Evolutionary conservation across 2,329 filamentous ascomycete species (phyloP).

Genomic region (Ophiocordyceps camponoti-rufipedis): DNA sequence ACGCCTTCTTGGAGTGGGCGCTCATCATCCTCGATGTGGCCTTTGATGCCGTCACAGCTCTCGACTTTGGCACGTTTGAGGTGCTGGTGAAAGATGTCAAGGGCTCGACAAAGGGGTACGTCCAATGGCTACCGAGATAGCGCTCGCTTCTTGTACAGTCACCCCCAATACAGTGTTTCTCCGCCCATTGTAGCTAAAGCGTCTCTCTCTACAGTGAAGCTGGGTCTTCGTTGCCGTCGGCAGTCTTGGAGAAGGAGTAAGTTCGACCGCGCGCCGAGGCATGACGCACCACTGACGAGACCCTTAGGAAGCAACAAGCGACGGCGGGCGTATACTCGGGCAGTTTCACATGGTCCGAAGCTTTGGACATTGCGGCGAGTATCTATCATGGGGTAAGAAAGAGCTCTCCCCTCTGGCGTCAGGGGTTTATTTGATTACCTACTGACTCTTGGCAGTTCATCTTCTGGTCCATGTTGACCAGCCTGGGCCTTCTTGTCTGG

Average conservation of each 20-base stretch:
- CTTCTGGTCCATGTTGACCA: slow-evolving; percentile 91
- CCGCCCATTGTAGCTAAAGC: slow-evolving; percentile 24
- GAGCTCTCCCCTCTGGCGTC: too few species aligned
- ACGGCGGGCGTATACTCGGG: slow-evolving; percentile 51
- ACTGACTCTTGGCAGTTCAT: slow-evolving; percentile 43
- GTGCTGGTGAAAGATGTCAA: slow-evolving; percentile 76
- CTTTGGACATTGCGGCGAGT: slow-evolving; percentile 69
- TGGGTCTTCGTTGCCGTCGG: slow-evolving; percentile 24
- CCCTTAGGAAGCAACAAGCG: slow-evolving; percentile 53
- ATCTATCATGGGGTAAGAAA: slow-evolving; percentile 71
- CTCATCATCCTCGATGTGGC: slow-evolving; percentile 88
- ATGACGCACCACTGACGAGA: slow-evolving; percentile 6
- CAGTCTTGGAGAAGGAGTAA: slow-evolving; percentile 28
- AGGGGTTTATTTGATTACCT: background rate
- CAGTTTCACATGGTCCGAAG: slow-evolving; percentile 54
- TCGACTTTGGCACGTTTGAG: slow-evolving; percentile 84
- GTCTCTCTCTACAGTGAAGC: slow-evolving; percentile 23
- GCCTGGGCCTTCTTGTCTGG: slow-evolving; percentile 79
- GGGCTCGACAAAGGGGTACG: slow-evolving; percentile 93
- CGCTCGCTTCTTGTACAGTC: slow-evolving; percentile 15
- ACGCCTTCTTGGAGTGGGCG: slow-evolving; percentile 96
- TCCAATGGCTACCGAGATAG: slow-evolving; percentile 87
- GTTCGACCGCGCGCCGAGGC: background rate
- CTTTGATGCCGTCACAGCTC: slow-evolving; percentile 84
- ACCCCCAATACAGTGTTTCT: slow-evolving; percentile 13